Evolutionary conservation across 2,329 filamentous ascomycete species (phyloP), one percentile per base, ranked within the genome.

Genomic region (Aureobasidium sp.): DNA sequence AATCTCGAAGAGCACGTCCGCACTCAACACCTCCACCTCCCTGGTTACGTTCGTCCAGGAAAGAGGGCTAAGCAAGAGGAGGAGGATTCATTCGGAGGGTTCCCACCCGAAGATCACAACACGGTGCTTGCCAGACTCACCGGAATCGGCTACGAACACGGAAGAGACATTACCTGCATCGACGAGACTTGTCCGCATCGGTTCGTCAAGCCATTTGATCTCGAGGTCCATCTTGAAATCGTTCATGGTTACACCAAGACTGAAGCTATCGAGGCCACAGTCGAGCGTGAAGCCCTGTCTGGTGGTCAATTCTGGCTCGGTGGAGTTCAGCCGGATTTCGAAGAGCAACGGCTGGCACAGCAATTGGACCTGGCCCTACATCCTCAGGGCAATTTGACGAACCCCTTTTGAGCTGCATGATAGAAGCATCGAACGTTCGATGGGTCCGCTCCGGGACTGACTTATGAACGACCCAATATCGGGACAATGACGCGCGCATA

Each of bases 1-100:
- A 85, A 84, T 31, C 80, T 96, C 0, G 88, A 93, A 71, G 88
- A 94, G 65, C 93, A 97, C 70, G 81, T 96, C 46, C 85, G 89
- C 21, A 90, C 87, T 50, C 82, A 89, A 23, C 93, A 97, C 71
- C 77, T 96, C 27, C 84, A 85, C n/a, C 74, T 83, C 23, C 57
- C 61, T 7, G 57, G 63, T 11, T 59, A 72, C 11, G 75, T 74
- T 61, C 70, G 70, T 61, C 74, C 69, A 49, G 73, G 69, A 68
- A 69, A 72, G 64, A 64, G 70, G 53, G 67, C 69, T 61, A 62
- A 57, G 29, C 55, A 73, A 73, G 65, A 75, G 77, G 64, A 69
- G 73, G 64, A 75, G 75, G 68, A 70, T 73, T 62, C 70, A 70
- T 61, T 71, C 70, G 65, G 63, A 64, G 67, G 50, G 54, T 43